phyloP scores from a whole-genome alignment of 2,329 filamentous ascomycete species.

The Fusarium begoniae region DNA sequence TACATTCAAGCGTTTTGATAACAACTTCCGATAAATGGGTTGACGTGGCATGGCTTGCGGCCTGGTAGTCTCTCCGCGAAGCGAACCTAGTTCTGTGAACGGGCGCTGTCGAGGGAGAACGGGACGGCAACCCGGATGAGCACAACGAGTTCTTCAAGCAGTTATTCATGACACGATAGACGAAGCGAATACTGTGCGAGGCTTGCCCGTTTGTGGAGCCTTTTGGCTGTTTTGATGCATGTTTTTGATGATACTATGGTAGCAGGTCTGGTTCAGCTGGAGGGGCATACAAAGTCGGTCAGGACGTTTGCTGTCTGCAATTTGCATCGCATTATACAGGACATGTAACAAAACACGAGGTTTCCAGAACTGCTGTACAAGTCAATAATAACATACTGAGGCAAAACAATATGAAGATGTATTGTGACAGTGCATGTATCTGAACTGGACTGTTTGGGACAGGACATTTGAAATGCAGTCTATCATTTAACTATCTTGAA shows the following conservation, averaged over 20 bases:
- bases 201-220: not conserved
- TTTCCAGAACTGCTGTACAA: conserved; percentile 29
- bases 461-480: not conserved
- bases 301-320: conserved; percentile 22
- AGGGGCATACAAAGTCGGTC: conserved; percentile 24
- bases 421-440: not conserved
- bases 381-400: conserved; percentile 26
- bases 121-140: conserved; percentile 1
- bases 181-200: conserved; percentile 8
- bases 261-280: conserved; percentile 18
- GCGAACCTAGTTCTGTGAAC: conserved; percentile 34
- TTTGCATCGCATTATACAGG: conserved; percentile 36
- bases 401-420: not conserved
- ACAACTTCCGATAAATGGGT: conserved; percentile 66
- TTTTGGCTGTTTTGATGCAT: conserved; percentile 10
- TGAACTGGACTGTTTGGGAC: not conserved
- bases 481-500: not conserved
- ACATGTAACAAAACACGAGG: conserved; percentile 35
- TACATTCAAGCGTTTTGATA: conserved; percentile 93
- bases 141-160: conserved; percentile 1
- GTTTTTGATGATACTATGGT: conserved; percentile 5
- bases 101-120: conserved; percentile 2
- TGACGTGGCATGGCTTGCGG: not conserved
- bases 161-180: conserved; percentile 3
- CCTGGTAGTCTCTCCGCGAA: not conserved